A percentile compares a stretch with the other conserved stretches of the same genome.
Conservation (phyloP, 2,329 filamentous ascomycete genomes). For the Fusarium azukiicola region DNA sequence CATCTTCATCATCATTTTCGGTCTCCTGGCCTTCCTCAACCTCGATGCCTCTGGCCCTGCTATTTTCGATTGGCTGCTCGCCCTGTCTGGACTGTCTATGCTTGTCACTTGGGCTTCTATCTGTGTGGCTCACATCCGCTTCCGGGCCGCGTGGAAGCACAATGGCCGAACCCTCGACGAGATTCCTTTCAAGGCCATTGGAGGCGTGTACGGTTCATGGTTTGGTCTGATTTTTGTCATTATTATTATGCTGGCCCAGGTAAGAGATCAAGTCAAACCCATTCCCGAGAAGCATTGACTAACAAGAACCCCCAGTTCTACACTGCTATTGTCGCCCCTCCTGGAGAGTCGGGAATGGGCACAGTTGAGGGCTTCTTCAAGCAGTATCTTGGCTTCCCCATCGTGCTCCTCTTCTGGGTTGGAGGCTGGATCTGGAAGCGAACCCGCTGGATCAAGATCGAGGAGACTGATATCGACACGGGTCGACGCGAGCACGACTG, state of each 20-base stretch:
- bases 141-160: constrained; percentile 79
- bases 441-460: constrained; percentile 76
- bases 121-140: constrained; percentile 81
- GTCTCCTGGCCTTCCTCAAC: constrained; percentile 71
- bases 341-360: constrained; percentile 56
- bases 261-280: constrained; percentile 42
- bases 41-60: constrained; percentile 68
- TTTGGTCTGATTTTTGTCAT: constrained; percentile 79
- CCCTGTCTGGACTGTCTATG: constrained; percentile 80
- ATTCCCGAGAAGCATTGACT: rapidly evolving
- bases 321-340: constrained; percentile 70
- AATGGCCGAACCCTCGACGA: constrained; percentile 81
- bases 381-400: constrained; percentile 73
- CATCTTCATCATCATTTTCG: constrained; percentile 67
- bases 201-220: constrained; percentile 83
- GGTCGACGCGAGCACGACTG: constrained; percentile 83
- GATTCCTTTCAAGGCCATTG: constrained; percentile 80
- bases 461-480: constrained; percentile 83
- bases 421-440: constrained; percentile 83
- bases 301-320: constrained; percentile 31
- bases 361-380: constrained; percentile 75
- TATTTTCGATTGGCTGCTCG: constrained; percentile 83
- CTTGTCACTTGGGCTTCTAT: constrained; percentile 85
- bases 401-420: constrained; percentile 76
- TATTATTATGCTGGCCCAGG: constrained; percentile 74